phyloP scores from a whole-genome alignment of 2,329 filamentous ascomycete species.

The Pseudohalonectria lignicola region DNA sequence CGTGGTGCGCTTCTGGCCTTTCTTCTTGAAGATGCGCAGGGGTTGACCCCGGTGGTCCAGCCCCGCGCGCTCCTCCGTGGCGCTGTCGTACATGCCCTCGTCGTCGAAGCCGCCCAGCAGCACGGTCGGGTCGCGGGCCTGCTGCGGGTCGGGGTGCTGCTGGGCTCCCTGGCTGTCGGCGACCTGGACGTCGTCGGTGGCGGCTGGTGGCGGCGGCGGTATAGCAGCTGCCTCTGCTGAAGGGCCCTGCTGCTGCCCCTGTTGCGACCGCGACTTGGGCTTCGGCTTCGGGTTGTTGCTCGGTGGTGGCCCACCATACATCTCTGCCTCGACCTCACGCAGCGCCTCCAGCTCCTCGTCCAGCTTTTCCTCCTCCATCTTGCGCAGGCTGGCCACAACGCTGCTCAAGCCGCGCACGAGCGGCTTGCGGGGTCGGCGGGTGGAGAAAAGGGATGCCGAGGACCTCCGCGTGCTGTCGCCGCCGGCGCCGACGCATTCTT shows the following conservation, averaged over 20 bases:
- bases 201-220: no score
- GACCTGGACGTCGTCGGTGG: constrained; percentile 18
- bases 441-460: constrained; percentile 13
- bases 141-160: constrained; percentile 27
- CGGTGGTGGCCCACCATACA: constrained; percentile 12
- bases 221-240: no score
- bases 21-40: constrained; percentile 64
- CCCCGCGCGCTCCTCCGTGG: constrained; percentile 28
- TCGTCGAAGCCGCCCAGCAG: constrained; percentile 52
- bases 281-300: constrained; percentile 1
- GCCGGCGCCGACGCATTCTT: background rate
- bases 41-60: constrained; percentile 47
- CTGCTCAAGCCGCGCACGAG: constrained; percentile 62
- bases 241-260: background rate
- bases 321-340: constrained; percentile 54
- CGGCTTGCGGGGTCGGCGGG: constrained; percentile 45
- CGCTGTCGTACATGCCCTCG: constrained; percentile 46
- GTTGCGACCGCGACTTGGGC: background rate
- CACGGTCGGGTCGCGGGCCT: no score
- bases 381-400: constrained; percentile 60
- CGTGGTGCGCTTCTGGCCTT: constrained; percentile 72
- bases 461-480: background rate
- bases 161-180: constrained; percentile 31
- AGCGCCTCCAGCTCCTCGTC: constrained; percentile 68
- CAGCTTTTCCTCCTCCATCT: constrained; percentile 56